phyloP scores from a whole-genome alignment of 2,329 filamentous ascomycete genomes.

The Aspergillus clavatus region DNA sequence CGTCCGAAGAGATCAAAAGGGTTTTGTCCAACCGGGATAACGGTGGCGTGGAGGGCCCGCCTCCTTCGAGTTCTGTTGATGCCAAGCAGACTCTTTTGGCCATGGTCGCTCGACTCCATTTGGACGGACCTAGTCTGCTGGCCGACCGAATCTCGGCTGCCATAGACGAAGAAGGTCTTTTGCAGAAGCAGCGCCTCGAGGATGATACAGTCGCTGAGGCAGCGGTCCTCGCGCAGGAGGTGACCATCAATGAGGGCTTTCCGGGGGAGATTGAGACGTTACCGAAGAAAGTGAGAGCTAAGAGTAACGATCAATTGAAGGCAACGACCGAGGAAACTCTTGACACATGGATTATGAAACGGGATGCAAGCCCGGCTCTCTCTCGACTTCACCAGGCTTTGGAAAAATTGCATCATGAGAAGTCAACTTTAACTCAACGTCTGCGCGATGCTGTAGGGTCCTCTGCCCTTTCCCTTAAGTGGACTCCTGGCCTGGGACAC shows the following conservation, averaged over 20 bases:
- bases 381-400: slow-evolving; percentile 64
- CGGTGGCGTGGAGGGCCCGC: slow-evolving; percentile 19
- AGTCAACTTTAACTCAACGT: slow-evolving; percentile 53
- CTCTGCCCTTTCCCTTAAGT: slow-evolving; percentile 69
- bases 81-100: slow-evolving; percentile 20
- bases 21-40: slow-evolving; percentile 25
- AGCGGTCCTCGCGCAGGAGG: slow-evolving; percentile 66
- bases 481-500: slow-evolving; percentile 82
- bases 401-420: slow-evolving; percentile 55
- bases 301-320: slow-evolving; percentile 22
- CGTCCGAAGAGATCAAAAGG: slow-evolving; percentile 60
- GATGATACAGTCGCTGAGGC: slow-evolving; percentile 67
- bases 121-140: slow-evolving; percentile 63
- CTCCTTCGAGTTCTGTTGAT: slow-evolving; percentile 29
- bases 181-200: slow-evolving; percentile 71
- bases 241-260: slow-evolving; percentile 62
- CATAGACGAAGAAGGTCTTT: slow-evolving; percentile 90
- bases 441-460: slow-evolving; percentile 60
- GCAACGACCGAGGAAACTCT: slow-evolving; percentile 37
- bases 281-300: slow-evolving; percentile 46
- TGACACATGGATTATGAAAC: slow-evolving; percentile 61
- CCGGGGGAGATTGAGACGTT: slow-evolving; percentile 53
- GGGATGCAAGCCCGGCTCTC: slow-evolving; percentile 62
- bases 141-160: slow-evolving; percentile 67
- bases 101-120: slow-evolving; percentile 33